Evolutionary conservation across 768 basidiomycete genomes (phyloP), one percentile per base, ranked within the genome.

Genomic region (Pleurotus tuoliensis): DNA sequence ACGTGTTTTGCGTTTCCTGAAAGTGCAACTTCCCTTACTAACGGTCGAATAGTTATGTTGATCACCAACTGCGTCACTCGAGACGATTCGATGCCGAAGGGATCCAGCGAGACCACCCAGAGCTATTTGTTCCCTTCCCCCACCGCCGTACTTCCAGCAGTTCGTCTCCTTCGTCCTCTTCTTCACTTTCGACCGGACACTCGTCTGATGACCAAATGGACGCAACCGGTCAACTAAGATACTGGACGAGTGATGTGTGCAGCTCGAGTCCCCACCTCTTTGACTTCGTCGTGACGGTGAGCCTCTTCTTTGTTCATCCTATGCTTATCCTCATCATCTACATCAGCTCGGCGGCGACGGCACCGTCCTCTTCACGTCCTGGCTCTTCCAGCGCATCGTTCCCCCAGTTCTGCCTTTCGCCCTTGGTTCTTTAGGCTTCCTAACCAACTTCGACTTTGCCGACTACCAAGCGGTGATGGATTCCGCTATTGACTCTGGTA

Each of bases 391-490:
- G 69, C 86, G 87, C 53, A 93, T 99, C 65, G 97, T 98, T 13
- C 97, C 97, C n/a, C 97, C 97, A 11, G 94, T 98, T 38, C 87
- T 99, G 12, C 87, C 97, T 1, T 99, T 99, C 69, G 95, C 97
- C 1, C 81, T 99, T 24, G 97, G 97, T 44, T 98, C 96, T 4
- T 83, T 99, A 22, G 96, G 97, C 47, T 99, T 99, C 74, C 88
- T 95, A 54, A 98, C 94, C 43, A 97, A 94, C 68, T 98, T 98
- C 67, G 87, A 98, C 76, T 94, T 98, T 69, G 78, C 84, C 56
- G 84, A 97, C 72, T 84, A 96, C 75, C 79, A 86, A 66, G 69
- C 83, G 7, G 88, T 95, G 58, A 85, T 99, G 83, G 86, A 94
- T 73, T 84, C 84, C 65, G 87, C 84, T 40, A 84, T 98, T 57